Conservation (phyloP, 1,284 basidiomycete genomes). For the Leucoagaricus sp. region DNA sequence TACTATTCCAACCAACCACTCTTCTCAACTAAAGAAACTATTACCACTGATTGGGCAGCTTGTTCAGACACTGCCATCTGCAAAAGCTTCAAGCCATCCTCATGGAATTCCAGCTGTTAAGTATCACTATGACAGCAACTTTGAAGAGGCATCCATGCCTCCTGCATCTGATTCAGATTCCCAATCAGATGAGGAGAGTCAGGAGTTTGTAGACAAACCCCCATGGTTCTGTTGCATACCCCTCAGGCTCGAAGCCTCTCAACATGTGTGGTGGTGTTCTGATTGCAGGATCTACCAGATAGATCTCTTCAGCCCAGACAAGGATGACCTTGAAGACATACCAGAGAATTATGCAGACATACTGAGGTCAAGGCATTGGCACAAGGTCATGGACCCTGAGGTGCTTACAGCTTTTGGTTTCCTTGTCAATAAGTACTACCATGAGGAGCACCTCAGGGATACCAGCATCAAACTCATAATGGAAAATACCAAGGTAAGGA, state of each 20-base stretch:
- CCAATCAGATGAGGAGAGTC: conserved; percentile 22
- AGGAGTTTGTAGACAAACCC: background rate
- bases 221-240: conserved; percentile 8
- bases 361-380: conserved; percentile 3
- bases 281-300: conserved; percentile 6
- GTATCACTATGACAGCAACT: conserved; percentile 50
- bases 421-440: conserved; percentile 12
- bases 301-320: conserved; percentile 1
- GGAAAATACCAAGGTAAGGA: background rate
- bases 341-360: conserved; percentile 4
- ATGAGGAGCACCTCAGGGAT: conserved; percentile 1
- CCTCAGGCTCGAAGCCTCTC: conserved; percentile 1
- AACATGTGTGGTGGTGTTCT: conserved; percentile 11
- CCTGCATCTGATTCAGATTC: conserved; percentile 38
- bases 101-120: conserved; percentile 16
- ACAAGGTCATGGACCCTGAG: conserved; percentile 1
- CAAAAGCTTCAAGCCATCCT: background rate
- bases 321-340: conserved; percentile 10
- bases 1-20: background rate
- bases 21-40: no score
- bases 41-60: no score
- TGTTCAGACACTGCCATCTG: no score
- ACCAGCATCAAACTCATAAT: background rate
- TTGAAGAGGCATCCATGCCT: conserved; percentile 46
- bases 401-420: conserved; percentile 7